Conservation (phyloP, 345 rosid genomes). For the Salix exigua region DNA sequence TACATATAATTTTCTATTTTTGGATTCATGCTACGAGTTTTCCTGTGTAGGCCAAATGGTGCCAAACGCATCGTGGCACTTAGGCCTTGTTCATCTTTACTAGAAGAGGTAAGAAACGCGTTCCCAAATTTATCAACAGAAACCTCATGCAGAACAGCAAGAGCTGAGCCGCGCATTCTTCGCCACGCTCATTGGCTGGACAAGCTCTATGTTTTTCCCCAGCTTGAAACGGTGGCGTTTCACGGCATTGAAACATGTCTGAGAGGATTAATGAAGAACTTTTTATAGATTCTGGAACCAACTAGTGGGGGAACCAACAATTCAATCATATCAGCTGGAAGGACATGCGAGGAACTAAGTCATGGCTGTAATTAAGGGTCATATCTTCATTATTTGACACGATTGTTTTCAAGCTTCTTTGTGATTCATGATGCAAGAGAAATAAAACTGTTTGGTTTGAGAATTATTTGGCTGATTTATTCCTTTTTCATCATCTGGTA, state of each 20-base stretch:
- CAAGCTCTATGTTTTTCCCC: neutral
- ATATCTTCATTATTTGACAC: neutral
- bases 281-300: neutral
- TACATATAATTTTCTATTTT: conserved; percentile 15
- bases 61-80: conserved; percentile 2
- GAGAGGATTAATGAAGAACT: neutral
- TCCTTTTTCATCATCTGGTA: no score
- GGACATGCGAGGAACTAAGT: neutral
- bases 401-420: neutral
- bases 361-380: neutral
- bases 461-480: neutral
- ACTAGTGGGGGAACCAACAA: neutral
- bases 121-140: neutral
- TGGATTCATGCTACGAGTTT: conserved; percentile 16
- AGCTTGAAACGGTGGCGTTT: neutral
- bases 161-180: neutral
- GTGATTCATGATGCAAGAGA: neutral
- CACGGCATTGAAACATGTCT: no score
- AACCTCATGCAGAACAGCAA: neutral
- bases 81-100: neutral
- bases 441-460: neutral
- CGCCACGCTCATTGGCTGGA: neutral
- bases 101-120: neutral
- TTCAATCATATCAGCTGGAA: neutral
- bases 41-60: conserved; percentile 1